phyloP scores from a whole-genome alignment of 768 basidiomycete species.

The Mycena galopus region DNA sequence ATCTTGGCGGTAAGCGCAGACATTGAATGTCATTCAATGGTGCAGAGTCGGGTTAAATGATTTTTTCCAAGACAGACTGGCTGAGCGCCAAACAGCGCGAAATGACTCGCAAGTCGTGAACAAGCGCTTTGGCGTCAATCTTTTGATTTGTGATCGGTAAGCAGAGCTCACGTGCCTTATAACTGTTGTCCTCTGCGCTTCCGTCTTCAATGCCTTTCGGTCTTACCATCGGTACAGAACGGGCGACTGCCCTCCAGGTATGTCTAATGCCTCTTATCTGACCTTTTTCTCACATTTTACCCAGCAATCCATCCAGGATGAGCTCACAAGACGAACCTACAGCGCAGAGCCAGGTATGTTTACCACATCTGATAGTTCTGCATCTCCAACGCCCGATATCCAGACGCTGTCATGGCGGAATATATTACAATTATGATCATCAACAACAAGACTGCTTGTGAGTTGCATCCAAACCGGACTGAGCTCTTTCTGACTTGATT shows the following conservation, averaged over 20 bases:
- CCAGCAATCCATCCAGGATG: constrained; percentile 85
- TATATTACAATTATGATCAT: constrained; percentile 97
- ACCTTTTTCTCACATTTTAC: constrained; percentile 18
- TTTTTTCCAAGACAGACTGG: no score
- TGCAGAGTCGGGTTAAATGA: no score
- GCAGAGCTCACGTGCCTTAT: constrained; percentile 13
- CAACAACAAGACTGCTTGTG: constrained; percentile 88
- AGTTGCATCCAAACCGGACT: constrained; percentile 41
- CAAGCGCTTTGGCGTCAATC: neutral
- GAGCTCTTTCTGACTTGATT: neutral
- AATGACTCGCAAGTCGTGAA: no score
- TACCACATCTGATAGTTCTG: constrained; percentile 25
- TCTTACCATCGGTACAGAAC: constrained; percentile 84
- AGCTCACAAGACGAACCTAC: constrained; percentile 80
- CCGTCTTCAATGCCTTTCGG: constrained; percentile 73
- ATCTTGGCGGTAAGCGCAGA: no score
- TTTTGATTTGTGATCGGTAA: constrained; percentile 7
- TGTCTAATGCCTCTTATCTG: constrained; percentile 28
- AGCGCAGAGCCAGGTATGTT: constrained; percentile 80
- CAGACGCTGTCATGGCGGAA: constrained; percentile 93
- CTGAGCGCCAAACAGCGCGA: no score
- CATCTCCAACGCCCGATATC: constrained; percentile 25
- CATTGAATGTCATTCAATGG: no score
- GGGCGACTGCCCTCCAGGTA: constrained; percentile 79
- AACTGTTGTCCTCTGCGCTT: neutral